A percentile compares a stretch with the other conserved stretches of the same genome.
phyloP scores from a whole-genome alignment of 495 filamentous ascomycete genomes.

The Neurospora sp. region DNA sequence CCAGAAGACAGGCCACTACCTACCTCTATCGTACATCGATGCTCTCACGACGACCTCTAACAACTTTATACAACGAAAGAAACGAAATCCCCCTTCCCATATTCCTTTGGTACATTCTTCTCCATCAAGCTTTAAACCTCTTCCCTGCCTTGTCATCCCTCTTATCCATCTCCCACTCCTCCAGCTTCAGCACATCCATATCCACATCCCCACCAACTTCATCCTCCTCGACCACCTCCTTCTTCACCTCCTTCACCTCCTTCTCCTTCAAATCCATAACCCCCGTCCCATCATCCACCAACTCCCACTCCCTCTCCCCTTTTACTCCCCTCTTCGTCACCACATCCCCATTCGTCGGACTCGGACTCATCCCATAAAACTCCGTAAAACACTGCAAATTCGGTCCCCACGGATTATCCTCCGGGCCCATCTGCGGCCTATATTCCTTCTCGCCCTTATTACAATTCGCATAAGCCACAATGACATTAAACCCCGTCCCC shows the following conservation, averaged over 20 bases:
- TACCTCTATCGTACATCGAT: not conserved
- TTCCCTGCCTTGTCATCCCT: not conserved
- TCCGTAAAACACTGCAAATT: constrained; percentile 1
- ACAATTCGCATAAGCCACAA: constrained; percentile 7
- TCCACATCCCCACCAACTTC: not conserved
- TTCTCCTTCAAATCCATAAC: not conserved
- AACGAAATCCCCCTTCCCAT: not conserved
- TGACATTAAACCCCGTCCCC: not conserved
- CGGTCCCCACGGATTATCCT: constrained; percentile 4
- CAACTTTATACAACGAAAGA: not conserved
- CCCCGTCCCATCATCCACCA: not conserved
- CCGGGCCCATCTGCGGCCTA: constrained; percentile 1
- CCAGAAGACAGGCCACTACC: not conserved
- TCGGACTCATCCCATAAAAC: not conserved
- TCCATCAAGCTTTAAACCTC: not conserved
- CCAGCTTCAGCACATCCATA: not conserved
- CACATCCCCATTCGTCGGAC: not conserved
- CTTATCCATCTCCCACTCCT: not conserved
- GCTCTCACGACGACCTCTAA: not conserved
- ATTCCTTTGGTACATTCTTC: too few species aligned
- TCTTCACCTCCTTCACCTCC: not conserved
- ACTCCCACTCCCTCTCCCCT: not conserved
- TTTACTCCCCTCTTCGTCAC: not conserved
- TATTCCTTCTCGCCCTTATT: not conserved
- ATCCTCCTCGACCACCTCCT: not conserved